Base-by-base conservation (phyloP, 495 filamentous ascomycete genomes). In the Pyronema domesticum region DNA sequence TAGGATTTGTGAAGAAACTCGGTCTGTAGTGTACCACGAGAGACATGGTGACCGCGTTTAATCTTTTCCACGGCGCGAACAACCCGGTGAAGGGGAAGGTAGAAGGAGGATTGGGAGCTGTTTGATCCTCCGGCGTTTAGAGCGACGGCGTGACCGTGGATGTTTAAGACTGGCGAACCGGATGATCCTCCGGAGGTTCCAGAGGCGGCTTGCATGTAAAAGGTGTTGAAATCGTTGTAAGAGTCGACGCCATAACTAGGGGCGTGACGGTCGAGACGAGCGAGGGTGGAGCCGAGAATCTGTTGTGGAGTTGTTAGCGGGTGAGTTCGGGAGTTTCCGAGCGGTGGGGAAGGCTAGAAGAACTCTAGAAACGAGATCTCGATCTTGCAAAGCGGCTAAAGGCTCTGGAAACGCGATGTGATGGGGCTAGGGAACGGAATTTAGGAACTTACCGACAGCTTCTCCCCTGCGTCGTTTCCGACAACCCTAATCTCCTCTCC, bases 171-270 rank as follows among this genome's bases (percentile, higher is more conserved):
- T 3, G 63, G 63, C 30, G 59, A 64, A 10, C 63, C 63, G 43
- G 63, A 66, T 33, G 63, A 66, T 17, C 63, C 63, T n/a, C 63
- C 63, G 10, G 63, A 66, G 46, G 63, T 66, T 3, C 63, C 63
- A 0, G 63, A 66, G n/a, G 63, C 63, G 36, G 63, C 63, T 53
- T 66, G 63, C 63, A 66, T 65, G 63, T 66, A 66, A 48, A 66
- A 66, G 3, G 63, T 66, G 48, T 66, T 66, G 46, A 66, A 66
- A 53, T 66, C 63, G 43, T 66, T 66, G 52, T 66, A 66, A 19
- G 56, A 60, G 46, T 66, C 60, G 37, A 55, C 56, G 8, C 63
- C 63, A 56, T 66, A 66, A 46, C 56, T 60, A 37, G 63, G 63
- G 34, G 63, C 63, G 19, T 66, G 63, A 17, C 63, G 51, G 40